These are phyloP conservation scores for Yamadazyma trypodendri DNA, from an alignment of 1,139 yeast species.

Conservation along the genomic window DNA sequence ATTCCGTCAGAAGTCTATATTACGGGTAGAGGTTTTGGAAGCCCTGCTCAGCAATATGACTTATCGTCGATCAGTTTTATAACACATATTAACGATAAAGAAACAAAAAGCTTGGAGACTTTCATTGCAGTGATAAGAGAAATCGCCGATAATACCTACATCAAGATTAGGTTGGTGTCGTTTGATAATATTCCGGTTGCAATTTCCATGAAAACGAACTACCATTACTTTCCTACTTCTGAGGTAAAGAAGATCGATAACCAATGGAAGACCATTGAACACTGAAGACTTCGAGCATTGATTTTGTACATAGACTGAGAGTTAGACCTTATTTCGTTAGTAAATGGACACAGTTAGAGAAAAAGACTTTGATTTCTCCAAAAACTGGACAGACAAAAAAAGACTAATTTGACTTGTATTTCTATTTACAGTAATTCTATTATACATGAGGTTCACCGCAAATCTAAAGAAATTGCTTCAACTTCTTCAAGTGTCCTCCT, in stretches of 20 bases:
- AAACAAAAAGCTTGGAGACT: slow-evolving; percentile 66
- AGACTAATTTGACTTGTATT: slow-evolving; percentile 1
- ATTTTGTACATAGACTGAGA: slow-evolving; percentile 1
- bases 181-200: slow-evolving; percentile 87
- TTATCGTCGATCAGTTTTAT: slow-evolving; percentile 78
- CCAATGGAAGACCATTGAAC: slow-evolving; percentile 52
- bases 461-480: slow-evolving; percentile 12
- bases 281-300: too few species aligned
- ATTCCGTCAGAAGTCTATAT: slow-evolving; percentile 85
- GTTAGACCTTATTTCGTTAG: background rate
- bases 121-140: slow-evolving; percentile 62
- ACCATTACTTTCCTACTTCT: slow-evolving; percentile 86
- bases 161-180: slow-evolving; percentile 76
- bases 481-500: slow-evolving; percentile 54
- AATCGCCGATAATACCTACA: slow-evolving; percentile 78
- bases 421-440: slow-evolving; percentile 11
- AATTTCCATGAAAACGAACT: slow-evolving; percentile 79
- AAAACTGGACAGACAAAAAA: too few species aligned
- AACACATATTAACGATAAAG: slow-evolving; percentile 80
- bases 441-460: slow-evolving; percentile 1
- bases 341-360: too few species aligned
- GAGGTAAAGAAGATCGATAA: slow-evolving; percentile 53
- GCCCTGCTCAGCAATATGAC: slow-evolving; percentile 86
- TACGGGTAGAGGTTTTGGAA: slow-evolving; percentile 69
- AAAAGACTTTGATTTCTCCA: too few species aligned